A percentile compares a stretch with the other conserved stretches of the same genome.
Evolutionary conservation across 2,329 filamentous ascomycete genomes (phyloP).

Genomic region (Tolypocladium album): DNA sequence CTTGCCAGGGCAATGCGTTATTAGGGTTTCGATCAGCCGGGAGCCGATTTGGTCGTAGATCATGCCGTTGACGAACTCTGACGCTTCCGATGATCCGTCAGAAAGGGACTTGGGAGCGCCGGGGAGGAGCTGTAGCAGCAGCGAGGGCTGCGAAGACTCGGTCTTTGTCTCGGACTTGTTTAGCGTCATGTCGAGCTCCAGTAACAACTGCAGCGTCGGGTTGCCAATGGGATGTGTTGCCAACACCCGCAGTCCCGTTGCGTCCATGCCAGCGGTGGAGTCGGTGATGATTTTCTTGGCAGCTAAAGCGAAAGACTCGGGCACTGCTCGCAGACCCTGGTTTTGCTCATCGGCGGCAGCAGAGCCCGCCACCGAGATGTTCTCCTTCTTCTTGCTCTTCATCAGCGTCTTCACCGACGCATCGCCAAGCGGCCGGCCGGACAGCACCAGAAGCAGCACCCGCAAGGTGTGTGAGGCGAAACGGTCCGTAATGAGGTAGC

Average conservation of each 20-base stretch:
- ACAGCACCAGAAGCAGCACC: conserved; percentile 74
- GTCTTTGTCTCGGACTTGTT: conserved; percentile 37
- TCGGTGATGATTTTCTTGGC: conserved; percentile 74
- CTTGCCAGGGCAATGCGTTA: conserved; percentile 72
- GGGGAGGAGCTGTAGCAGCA: conserved; percentile 70
- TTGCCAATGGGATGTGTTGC: conserved; percentile 87
- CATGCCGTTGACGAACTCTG: conserved; percentile 71
- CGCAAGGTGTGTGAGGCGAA: conserved; percentile 89
- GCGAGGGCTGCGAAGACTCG: conserved; percentile 29
- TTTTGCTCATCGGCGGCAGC: conserved; percentile 37
- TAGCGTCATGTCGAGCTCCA: conserved; percentile 74
- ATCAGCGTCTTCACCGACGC: conserved; percentile 60
- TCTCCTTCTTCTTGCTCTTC: conserved; percentile 88
- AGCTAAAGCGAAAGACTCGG: conserved; percentile 65
- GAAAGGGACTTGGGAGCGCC: conserved; percentile 60
- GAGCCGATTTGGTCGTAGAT: conserved; percentile 88
- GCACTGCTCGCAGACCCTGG: conserved; percentile 47
- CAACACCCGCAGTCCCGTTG: conserved; percentile 70
- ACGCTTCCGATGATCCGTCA: conserved; percentile 61
- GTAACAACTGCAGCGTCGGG: conserved; percentile 79
- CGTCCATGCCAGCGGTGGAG: conserved; percentile 63
- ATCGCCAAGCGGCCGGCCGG: conserved; percentile 69
- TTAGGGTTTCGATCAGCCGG: conserved; percentile 76
- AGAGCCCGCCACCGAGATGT: conserved; percentile 51
- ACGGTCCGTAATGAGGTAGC: conserved; percentile 71